These are phyloP conservation scores for Colletotrichum sp. DNA, from an alignment of 2,329 filamentous ascomycete species.

Conservation along the genomic window DNA sequence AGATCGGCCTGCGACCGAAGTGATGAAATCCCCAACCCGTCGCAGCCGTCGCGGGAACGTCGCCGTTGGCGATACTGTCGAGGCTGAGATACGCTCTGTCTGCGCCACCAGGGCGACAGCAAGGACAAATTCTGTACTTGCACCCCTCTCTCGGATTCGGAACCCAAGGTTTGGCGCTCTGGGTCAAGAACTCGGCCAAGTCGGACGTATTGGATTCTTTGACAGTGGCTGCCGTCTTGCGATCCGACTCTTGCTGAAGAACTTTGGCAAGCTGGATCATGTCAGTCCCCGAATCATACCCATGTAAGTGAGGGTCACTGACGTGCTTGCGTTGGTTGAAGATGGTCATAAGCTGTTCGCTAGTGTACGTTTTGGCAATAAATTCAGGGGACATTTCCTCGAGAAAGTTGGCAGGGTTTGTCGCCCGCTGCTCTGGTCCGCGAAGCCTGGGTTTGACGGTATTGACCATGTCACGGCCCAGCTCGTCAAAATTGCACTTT, in stretches of 20 bases:
- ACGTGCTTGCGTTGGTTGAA: slow-evolving; percentile 57
- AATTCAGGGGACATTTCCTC: slow-evolving; percentile 46
- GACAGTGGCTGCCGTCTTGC: background rate
- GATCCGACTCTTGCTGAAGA: slow-evolving; percentile 10
- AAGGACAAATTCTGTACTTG: slow-evolving; percentile 53
- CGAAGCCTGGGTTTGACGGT: slow-evolving; percentile 39
- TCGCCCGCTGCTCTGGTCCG: slow-evolving; percentile 44
- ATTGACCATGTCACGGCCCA: slow-evolving; percentile 37
- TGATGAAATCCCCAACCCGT: slow-evolving; percentile 59
- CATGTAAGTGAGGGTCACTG: slow-evolving; percentile 17
- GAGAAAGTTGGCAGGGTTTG: slow-evolving; percentile 48
- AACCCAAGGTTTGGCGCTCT: slow-evolving; percentile 39
- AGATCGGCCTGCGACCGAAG: slow-evolving; percentile 46
- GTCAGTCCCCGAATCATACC: too few species aligned
- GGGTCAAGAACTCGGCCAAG: background rate
- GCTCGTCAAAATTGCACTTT: slow-evolving; percentile 36
- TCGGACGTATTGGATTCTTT: background rate
- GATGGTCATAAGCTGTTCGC: slow-evolving; percentile 51
- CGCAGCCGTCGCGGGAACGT: slow-evolving; percentile 54
- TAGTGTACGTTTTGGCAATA: slow-evolving; percentile 46
- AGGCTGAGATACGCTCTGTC: slow-evolving; percentile 56
- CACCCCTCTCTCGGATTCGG: slow-evolving; percentile 47
- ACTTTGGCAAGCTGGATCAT: background rate
- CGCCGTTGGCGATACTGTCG: slow-evolving; percentile 52
- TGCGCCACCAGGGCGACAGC: slow-evolving; percentile 49